Base-by-base conservation (phyloP, 2,329 filamentous ascomycete species). In the Trichoderma guizhouense region DNA sequence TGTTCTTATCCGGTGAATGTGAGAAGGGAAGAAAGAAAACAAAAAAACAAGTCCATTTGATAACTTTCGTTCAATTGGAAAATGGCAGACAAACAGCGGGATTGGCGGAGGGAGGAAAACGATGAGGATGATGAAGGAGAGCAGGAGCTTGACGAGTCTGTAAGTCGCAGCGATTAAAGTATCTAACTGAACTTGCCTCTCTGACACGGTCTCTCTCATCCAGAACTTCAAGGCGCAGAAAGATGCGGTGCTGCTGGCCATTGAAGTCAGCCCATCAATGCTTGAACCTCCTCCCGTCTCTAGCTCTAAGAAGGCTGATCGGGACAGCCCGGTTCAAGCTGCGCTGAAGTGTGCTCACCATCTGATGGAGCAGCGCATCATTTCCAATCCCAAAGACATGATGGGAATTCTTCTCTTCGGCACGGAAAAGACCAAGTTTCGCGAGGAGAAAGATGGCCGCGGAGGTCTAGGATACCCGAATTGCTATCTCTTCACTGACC, bases 311-410 rank as follows among this genome's bases (percentile, higher is more conserved):
- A 95, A 94, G 80, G 89, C 90, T 57, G 92, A 93, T 74, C 90
- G 86, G 71, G 93, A 95, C 77, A 95, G 92, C 58, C 90, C 95
- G 5, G 86, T 94, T 1, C 87, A 91, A 67, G 95, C 95, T 18
- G 95, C 96, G 5, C 83, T 99, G 64, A 97, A 97, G 86, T 98
- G 94, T 77, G 96, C 95, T 72, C 97, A 97, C 78, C 90, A 94
- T 78, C 86, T 99, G 68, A 98, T 99, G 93, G 94, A 98, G 83
- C 95, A 98, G 83, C 93, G 96, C 76, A 98, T 99, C 81, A 98
- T 99, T 77, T 95, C 95, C 4, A 95, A 95, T 73, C 96, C 96
- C 1, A 95, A 92, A 78, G 96, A 99, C 74, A 97, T 98, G 93
- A 98, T 99, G 88, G 95, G 95, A 2, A 92, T 99, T 30, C 81